Base-by-base conservation (phyloP, 78 protist species). In the Mastigamoeba balamuthi region DNA sequence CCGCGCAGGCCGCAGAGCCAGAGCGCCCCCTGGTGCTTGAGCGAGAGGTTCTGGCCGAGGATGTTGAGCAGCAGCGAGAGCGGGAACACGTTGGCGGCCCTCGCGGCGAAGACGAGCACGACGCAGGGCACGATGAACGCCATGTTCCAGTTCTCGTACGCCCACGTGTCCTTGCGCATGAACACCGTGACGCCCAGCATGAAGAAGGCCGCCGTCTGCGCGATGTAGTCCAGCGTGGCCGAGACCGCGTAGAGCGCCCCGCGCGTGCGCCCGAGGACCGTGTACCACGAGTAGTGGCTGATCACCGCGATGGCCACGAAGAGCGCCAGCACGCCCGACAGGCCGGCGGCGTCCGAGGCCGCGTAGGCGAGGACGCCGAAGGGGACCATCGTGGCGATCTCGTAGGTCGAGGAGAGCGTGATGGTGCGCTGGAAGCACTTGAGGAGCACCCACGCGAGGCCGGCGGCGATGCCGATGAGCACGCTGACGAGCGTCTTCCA, bases 131-230 rank as follows among this genome's bases (percentile, higher is more conserved):
- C n/a, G n/a, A n/a, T n/a, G n/a, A n/a, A 6, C 33, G 6, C 30
- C 33, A 79, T 75, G 27, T 77, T 6, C 27, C 69, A 58, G 6
- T 10, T 3, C 6, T 72, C 71, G 72, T 68, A 75, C 38, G 5
- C 65, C 27, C 64, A 5, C n/a, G 63, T 25, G 29, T 71, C 74
- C 36, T 48, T 6, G 48, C 2, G 63, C 27, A 27, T 4, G 35
- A 81, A 80, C 44, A 74, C 1, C 68, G 88, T 69, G 28, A 86
- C 43, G 3, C 92, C 92, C 27, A 88, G 39, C n/a, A 40, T 80
- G 36, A 40, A 40, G 38, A 88, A 88, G 10, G 77, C 83, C 25
- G 35, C 7, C 3, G 75, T 66, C 38, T 88, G 90, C 17, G 85
- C 36, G 10, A 66, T 27, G 42, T 4, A 48, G n/a, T n/a, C n/a